Conservation (phyloP, 495 filamentous ascomycete genomes). For the Tuber aestivum region DNA sequence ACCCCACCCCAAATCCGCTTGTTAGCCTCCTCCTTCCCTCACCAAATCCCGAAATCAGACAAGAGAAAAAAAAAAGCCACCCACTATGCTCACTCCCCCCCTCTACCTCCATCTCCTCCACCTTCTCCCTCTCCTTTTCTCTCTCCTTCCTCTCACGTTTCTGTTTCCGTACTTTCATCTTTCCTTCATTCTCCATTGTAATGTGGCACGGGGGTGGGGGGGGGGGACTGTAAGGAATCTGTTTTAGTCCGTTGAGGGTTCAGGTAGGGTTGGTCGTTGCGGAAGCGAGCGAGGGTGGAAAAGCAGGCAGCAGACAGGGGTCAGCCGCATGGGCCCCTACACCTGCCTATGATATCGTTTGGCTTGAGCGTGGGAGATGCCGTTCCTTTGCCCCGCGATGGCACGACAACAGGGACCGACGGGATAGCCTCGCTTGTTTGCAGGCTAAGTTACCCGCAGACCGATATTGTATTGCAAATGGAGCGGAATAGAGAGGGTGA, state of each 20-base stretch:
- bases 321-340: not conserved
- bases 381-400: not conserved
- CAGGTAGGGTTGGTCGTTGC: not conserved
- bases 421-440: not conserved
- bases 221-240: not conserved
- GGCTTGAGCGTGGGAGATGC: not conserved
- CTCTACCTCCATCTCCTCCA: not conserved
- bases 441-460: no score
- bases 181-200: not conserved
- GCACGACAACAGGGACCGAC: not conserved
- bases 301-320: not conserved
- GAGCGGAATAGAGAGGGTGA: not conserved
- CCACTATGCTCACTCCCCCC: conserved; percentile 1
- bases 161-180: not conserved
- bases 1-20: not conserved
- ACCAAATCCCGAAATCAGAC: not conserved
- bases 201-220: not conserved
- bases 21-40: not conserved
- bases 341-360: not conserved
- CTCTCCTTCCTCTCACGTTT: not conserved
- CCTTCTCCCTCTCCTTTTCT: not conserved
- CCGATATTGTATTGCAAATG: not conserved
- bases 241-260: not conserved
- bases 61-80: not conserved
- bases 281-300: not conserved